Evolutionary conservation across 768 basidiomycete genomes (phyloP), one percentile per base, ranked within the genome.

Genomic region (Boletus tylopilopsis): DNA sequence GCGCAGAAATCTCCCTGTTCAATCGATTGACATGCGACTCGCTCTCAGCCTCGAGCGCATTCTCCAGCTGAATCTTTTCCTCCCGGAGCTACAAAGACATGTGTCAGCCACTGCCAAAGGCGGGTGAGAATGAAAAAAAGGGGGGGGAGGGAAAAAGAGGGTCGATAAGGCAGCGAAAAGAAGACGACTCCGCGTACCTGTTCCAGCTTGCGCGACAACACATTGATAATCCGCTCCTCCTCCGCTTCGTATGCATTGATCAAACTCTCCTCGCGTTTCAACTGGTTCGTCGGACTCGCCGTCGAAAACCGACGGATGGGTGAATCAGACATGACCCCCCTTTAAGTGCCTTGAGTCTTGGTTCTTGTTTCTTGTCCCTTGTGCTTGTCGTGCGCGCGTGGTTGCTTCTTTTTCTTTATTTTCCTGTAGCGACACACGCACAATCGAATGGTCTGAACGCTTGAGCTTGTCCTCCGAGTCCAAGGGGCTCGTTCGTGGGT

Each of bases 221-320:
- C 74, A 52, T 90, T 91, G 56, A 90, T 86, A 47, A 93, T 90
- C 38, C 89, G 81, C 64, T 93, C 90, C 68, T 93, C 89, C 68
- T 93, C 90, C 11, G 90, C 90, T 59, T 92, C 90, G 65, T 90
- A 92, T 19, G 86, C 85, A 67, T 92, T 90, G 62, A 91, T 91
- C 62, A 92, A 74, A 45, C 81, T 84, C 63, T 91, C 89, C 59
- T 84, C 80, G 33, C 74, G 68, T 55, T 77, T 67, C 18, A 68
- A 27, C 10, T 63, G 78, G 47, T 71, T 78, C 52, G 73, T 76
- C 33, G 80, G 71, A 60, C 76, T 81, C 29, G 77, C 72, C 3
- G 73, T 70, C 11, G 83, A 82, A 48, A 84, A 74, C 49, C 82
- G 69, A 45, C 74, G 78, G 42, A 84, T 70, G 35, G 85, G 82